These are phyloP conservation scores for Stereocaulon alpinum DNA, from an alignment of 495 filamentous ascomycete species.

Conservation along the genomic window DNA sequence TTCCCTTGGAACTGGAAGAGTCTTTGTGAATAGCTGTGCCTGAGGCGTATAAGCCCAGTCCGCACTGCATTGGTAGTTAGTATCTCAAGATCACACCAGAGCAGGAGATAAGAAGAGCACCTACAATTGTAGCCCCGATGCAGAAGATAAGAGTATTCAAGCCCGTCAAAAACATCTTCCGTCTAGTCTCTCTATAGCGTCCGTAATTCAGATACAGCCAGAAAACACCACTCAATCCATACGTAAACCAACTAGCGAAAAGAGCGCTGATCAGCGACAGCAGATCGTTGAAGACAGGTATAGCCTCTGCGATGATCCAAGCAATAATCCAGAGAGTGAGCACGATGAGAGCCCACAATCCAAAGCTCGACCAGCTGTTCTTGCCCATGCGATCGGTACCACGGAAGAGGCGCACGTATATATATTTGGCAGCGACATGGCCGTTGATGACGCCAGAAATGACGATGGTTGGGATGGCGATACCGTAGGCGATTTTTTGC, in stretches of 20 bases:
- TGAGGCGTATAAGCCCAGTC: constrained; percentile 36
- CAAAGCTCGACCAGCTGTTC: constrained; percentile 38
- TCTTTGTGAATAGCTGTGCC: constrained; percentile 34
- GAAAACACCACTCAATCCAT: constrained; percentile 34
- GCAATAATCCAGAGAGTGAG: constrained; percentile 51
- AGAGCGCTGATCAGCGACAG: constrained; percentile 37
- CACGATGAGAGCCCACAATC: constrained; percentile 50
- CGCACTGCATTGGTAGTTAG: constrained; percentile 27
- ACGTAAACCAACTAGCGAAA: constrained; percentile 35
- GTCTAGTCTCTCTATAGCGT: constrained; percentile 24
- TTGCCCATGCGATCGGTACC: constrained; percentile 50
- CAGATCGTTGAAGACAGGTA: constrained; percentile 62
- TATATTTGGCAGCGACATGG: constrained; percentile 50
- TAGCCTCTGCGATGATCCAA: constrained; percentile 62
- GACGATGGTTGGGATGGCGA: constrained; percentile 62
- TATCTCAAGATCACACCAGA: background rate
- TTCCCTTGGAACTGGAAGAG: constrained; percentile 25
- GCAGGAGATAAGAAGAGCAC: constrained; percentile 7
- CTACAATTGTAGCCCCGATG: constrained; percentile 30
- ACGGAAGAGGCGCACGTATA: constrained; percentile 52
- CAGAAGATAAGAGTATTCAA: constrained; percentile 28
- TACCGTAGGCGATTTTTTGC: constrained; percentile 65
- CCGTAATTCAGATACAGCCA: constrained; percentile 35
- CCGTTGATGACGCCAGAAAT: constrained; percentile 60
- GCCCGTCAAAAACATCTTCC: constrained; percentile 28